Evolutionary conservation across 805 yeast species (phyloP), one percentile per base, ranked within the genome.

Genomic region (Sungouiella thailandica): DNA sequence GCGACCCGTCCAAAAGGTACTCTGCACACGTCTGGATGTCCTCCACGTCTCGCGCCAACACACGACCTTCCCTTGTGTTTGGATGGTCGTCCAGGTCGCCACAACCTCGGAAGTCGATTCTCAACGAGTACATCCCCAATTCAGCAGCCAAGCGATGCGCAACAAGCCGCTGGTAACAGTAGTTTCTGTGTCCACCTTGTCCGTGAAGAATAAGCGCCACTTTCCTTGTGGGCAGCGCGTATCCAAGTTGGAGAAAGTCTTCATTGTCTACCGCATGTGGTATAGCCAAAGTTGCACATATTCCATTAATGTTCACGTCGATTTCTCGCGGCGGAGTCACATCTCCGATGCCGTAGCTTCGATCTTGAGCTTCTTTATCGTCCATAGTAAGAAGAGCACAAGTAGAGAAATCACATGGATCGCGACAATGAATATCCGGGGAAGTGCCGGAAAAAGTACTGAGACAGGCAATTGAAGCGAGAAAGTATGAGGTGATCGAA

Each of bases 41-140:
- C 28, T 74, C 78, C 3, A 78, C 42, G 55, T 89, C 97, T 38
- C 76, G 80, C 0, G 52, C 57, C 4, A 88, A 52, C 0, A 71
- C 59, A 33, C 96, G 66, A 0, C 89, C 90, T 1, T 32, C 30
- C 1, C 40, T 22, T 2, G 52, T 47, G 31, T 60, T 58, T 2
- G 52, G 48, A 30, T 60, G 58, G 12, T 68, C 78, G 16, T 74
- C 80, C 3, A 95, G 84, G 37, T 73, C 76, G 1, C 97, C 97
- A 55, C 93, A 81, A 5, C 82, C 83, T 35, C 96, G 68, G 49
- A 89, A 88, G 57, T 89, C 97, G 45, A 88, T 78, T 43, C 97
- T 64, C 31, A 86, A 67, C 3, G 82, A 73, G 50, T 69, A 76
- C 36, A 76, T 62, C 0, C 94, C 95, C 38, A 72, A 53, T 11